Evolutionary conservation across 2,329 filamentous ascomycete genomes (phyloP).

Genomic region (Gremmenia infestans): DNA sequence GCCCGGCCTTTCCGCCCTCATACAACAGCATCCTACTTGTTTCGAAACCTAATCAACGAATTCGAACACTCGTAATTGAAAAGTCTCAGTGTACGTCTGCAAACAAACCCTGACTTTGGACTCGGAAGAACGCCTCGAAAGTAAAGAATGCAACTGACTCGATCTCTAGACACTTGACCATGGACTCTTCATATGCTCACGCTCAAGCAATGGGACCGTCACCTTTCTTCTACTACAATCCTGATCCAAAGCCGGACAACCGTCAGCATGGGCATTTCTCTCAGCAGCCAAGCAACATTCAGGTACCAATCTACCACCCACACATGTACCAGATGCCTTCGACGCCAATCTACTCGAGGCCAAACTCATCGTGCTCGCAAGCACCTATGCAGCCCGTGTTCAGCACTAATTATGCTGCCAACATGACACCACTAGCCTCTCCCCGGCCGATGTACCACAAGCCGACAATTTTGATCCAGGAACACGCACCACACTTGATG

Average conservation of each 20-base stretch:
- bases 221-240: slow-evolving; percentile 83
- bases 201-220: slow-evolving; percentile 62
- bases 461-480: slow-evolving; percentile 64
- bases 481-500: slow-evolving; percentile 52
- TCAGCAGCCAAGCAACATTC: slow-evolving; percentile 46
- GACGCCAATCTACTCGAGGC: slow-evolving; percentile 60
- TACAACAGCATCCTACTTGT: slow-evolving; percentile 11
- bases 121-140: not conserved
- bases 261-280: slow-evolving; percentile 74
- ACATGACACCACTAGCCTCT: slow-evolving; percentile 69
- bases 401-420: slow-evolving; percentile 29
- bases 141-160: not conserved
- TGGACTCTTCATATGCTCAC: slow-evolving; percentile 31
- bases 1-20: slow-evolving; percentile 4
- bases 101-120: not conserved
- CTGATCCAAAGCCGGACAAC: slow-evolving; percentile 67
- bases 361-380: slow-evolving; percentile 61
- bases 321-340: slow-evolving; percentile 55
- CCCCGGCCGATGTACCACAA: slow-evolving; percentile 69
- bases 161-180: slow-evolving; percentile 14
- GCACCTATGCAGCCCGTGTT: slow-evolving; percentile 35
- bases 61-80: slow-evolving; percentile 6
- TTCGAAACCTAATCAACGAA: slow-evolving; percentile 18
- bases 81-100: slow-evolving; percentile 17
- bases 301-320: slow-evolving; percentile 46